Evolutionary conservation across 2,329 filamentous ascomycete genomes (phyloP).

Genomic region (Colletotrichum lini): DNA sequence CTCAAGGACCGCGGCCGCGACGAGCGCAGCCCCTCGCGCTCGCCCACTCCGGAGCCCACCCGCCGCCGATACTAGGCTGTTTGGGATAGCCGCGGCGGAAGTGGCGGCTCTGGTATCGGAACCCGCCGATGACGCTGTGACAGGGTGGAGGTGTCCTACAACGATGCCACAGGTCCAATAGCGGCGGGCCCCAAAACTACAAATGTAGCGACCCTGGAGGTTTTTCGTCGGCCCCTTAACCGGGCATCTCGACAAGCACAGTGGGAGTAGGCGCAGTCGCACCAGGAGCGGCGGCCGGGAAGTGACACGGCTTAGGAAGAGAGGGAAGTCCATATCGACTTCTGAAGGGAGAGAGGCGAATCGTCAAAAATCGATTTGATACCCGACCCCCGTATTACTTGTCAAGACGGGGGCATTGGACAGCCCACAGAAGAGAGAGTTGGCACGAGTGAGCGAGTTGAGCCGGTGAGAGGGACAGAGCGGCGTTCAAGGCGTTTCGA

Average conservation of each 20-base stretch:
- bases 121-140: background rate
- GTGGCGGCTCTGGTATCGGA: background rate
- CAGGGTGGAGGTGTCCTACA: background rate
- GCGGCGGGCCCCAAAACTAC: background rate
- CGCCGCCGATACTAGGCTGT: constrained; percentile 75
- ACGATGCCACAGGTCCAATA: background rate
- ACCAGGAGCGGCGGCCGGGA: background rate
- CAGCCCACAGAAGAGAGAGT: constrained; percentile 12
- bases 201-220: background rate
- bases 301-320: no score
- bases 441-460: background rate
- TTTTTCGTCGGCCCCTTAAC: background rate
- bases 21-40: constrained; percentile 84
- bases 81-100: background rate
- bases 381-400: constrained; percentile 3
- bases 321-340: background rate
- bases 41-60: constrained; percentile 88
- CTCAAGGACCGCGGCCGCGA: constrained; percentile 87
- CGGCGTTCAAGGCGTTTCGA: constrained; percentile 38
- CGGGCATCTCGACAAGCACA: background rate
- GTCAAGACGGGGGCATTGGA: constrained; percentile 4
- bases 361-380: constrained; percentile 9
- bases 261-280: background rate
- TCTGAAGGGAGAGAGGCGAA: background rate
- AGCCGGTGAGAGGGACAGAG: background rate